Evolutionary conservation across 2,329 filamentous ascomycete species (phyloP).

Genomic region (Aspergillus viridinutans): DNA sequence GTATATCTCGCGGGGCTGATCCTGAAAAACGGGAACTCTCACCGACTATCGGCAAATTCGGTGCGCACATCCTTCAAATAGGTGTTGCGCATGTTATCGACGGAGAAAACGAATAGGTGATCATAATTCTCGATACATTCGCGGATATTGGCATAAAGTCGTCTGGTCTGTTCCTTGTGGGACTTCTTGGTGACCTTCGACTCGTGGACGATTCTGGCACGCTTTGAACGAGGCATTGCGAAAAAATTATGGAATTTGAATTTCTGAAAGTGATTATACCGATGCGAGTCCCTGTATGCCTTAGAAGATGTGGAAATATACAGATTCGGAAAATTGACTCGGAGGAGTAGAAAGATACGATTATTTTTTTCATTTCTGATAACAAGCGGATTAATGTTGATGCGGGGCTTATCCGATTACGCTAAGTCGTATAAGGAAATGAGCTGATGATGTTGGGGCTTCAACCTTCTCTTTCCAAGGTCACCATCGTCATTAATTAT

Average conservation of each 20-base stretch:
- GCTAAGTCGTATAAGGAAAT: slow-evolving; percentile 30
- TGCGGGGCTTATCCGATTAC: slow-evolving; percentile 34
- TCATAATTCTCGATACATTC: slow-evolving; percentile 79
- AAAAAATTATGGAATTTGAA: slow-evolving; percentile 1
- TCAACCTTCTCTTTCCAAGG: slow-evolving; percentile 4
- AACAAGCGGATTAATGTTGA: slow-evolving; percentile 36
- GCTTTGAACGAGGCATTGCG: slow-evolving; percentile 94
- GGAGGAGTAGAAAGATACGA: slow-evolving; percentile 20
- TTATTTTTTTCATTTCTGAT: slow-evolving; percentile 37
- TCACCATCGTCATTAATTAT: not conserved
- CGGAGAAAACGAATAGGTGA: slow-evolving; percentile 86
- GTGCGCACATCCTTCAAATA: slow-evolving; percentile 87
- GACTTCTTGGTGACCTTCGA: slow-evolving; percentile 90
- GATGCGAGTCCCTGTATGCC: not conserved
- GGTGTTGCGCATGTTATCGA: slow-evolving; percentile 98
- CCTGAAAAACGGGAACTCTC: slow-evolving; percentile 26
- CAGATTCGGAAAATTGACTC: slow-evolving; percentile 15
- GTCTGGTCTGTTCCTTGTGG: slow-evolving; percentile 80
- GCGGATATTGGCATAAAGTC: slow-evolving; percentile 83
- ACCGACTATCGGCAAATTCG: slow-evolving; percentile 82
- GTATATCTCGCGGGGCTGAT: not conserved
- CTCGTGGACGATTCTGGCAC: slow-evolving; percentile 81
- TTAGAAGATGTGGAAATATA: slow-evolving; percentile 8
- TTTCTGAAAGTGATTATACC: not conserved
- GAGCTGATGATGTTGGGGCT: slow-evolving; percentile 20